Conservation (phyloP, 2,329 filamentous ascomycete genomes). For the Diatrype stigma region DNA sequence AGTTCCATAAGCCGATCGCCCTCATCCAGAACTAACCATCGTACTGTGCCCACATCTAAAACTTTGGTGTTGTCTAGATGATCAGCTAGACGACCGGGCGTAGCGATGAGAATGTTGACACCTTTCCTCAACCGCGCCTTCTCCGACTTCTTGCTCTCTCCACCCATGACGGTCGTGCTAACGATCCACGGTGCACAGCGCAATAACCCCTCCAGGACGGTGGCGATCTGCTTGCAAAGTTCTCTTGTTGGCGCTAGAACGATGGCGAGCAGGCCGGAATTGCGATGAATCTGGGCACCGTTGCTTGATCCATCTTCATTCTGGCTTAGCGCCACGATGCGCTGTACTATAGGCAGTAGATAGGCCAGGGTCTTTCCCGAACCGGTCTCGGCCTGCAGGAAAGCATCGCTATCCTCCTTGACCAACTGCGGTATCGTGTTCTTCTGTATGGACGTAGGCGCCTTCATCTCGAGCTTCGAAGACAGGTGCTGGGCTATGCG, state of each 20-base stretch:
- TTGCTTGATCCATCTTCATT: conserved; percentile 39
- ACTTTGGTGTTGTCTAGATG: conserved; percentile 91
- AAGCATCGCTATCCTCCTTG: conserved; percentile 80
- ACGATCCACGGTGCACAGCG: conserved; percentile 94
- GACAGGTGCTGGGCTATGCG: conserved; percentile 77
- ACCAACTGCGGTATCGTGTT: conserved; percentile 79
- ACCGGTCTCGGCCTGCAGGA: conserved; percentile 94
- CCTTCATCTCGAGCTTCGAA: conserved; percentile 81
- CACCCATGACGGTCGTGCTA: conserved; percentile 73
- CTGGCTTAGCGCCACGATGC: conserved; percentile 73
- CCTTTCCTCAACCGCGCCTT: conserved; percentile 93
- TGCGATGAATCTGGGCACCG: conserved; percentile 64
- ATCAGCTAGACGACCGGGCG: conserved; percentile 84
- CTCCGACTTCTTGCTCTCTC: conserved; percentile 71
- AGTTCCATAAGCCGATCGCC: conserved; percentile 98
- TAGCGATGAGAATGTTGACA: conserved; percentile 92
- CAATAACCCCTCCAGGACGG: conserved; percentile 78
- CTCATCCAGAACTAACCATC: conserved; percentile 93
- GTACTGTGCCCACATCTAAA: conserved; percentile 79
- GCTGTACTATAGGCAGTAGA: conserved; percentile 83
- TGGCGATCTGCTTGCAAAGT: conserved; percentile 87
- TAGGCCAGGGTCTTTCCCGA: conserved; percentile 98
- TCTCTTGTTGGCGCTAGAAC: conserved; percentile 93
- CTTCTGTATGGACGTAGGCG: conserved; percentile 92
- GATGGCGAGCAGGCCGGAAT: conserved; percentile 89